These are phyloP conservation scores for Oryza meridionalis DNA, from an alignment of 176 grass and related monocot species.

Conservation along the genomic window DNA sequence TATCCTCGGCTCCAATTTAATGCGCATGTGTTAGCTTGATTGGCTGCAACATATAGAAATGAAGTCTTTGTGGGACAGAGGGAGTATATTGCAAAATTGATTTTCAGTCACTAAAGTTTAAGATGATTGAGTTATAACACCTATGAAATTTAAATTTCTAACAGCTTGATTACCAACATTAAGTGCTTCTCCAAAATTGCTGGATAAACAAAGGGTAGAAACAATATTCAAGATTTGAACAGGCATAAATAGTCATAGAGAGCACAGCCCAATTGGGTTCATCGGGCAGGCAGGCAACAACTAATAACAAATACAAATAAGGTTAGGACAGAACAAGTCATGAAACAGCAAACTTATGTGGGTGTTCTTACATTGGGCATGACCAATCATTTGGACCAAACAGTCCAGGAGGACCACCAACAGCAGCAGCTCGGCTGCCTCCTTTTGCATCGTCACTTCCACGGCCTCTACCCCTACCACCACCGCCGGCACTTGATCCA, in stretches of 20 bases:
- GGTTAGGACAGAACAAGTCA: not conserved
- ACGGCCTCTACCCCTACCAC: conserved; percentile 66
- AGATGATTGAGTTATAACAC: too few species aligned
- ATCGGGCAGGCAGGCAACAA: not conserved
- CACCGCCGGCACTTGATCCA: conserved; percentile 53
- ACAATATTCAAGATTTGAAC: not conserved
- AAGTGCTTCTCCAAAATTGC: not conserved
- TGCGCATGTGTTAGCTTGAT: too few species aligned
- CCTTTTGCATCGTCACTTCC: conserved; percentile 43
- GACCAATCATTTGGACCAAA: conserved; percentile 99
- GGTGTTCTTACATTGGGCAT: conserved; percentile 81
- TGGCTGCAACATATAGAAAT: too few species aligned
- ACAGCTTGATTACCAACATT: not conserved
- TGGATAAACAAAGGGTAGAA: not conserved
- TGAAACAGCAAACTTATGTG: conserved; percentile 4
- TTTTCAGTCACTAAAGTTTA: not conserved
- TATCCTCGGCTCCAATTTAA: too few species aligned
- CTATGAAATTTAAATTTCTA: not conserved
- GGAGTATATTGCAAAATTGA: not conserved
- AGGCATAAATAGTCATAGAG: not conserved
- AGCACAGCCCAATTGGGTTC: not conserved
- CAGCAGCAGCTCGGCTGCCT: conserved; percentile 52
- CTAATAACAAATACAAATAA: not conserved
- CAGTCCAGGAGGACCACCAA: conserved; percentile 81
- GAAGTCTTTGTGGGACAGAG: too few species aligned